Base-by-base conservation (phyloP, 1,284 basidiomycete genomes). In the Leucoagaricus sp. region DNA sequence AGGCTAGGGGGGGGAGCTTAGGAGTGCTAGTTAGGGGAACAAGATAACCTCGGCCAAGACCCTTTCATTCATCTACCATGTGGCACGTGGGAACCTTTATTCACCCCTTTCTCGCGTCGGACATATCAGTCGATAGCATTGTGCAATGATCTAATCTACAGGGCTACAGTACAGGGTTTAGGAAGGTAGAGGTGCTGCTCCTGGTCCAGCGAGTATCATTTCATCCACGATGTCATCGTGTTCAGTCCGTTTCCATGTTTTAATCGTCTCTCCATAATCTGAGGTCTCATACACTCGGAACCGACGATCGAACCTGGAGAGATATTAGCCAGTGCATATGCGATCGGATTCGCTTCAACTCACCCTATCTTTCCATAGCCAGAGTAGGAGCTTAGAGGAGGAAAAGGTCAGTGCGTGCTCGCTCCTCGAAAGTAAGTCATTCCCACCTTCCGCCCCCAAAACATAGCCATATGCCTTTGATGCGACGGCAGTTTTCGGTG, bases 391-490 rank as follows among this genome's bases (percentile, higher is more conserved):
- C 88, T 89, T 25, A 46, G 52, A 46, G 58, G 58, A 60, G 51
- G 28, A 47, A 23, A 51, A 23, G 19, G 9, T 55, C 29, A 28
- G 29, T 61, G 19, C 47, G 38, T 31, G 26, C n/a, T 9, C 7
- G 21, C 12, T 23, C 8, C 49, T 36, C 15, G 33, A 12, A 5
- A 21, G 19, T 17, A 45, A 55, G 28, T n/a, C 17, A 10, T 21
- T 74, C 83, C 66, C 64, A 87, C 75, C 91, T 87, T 64, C 95
- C 96, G 26, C 96, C 96, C 21, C 92, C 92, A 69, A 99, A 99
- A 74, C 96, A 98, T 64, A 91, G 78, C 96, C 96, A 98, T 2
- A 96, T 79, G 6, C 91, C 91, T 47, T 85, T 80, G 5, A 94
- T 80, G 7, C 95, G 83, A 61, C 87, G 79, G 66, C 96, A 98